Evolutionary conservation across 805 yeast genomes (phyloP).

Genomic region (Yarrowia divulgata): DNA sequence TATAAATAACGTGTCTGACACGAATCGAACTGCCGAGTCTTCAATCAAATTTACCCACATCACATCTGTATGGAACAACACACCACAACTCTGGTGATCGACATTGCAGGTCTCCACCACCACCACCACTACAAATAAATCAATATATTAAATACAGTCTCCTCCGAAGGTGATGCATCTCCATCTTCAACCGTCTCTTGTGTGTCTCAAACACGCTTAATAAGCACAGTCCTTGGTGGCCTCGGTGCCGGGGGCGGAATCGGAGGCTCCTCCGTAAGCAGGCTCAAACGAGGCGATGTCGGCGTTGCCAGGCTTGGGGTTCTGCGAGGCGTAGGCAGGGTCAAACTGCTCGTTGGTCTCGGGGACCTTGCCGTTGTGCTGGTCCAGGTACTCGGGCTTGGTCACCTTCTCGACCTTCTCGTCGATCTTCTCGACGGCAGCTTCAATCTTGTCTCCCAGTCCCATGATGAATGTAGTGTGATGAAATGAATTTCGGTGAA

Average conservation of each 20-base stretch:
- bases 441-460: slow-evolving; percentile 19
- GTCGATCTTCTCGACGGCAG: slow-evolving; percentile 31
- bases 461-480: slow-evolving; percentile 20
- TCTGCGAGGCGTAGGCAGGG: slow-evolving; percentile 31
- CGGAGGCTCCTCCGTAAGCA: slow-evolving; percentile 24
- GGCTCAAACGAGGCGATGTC: slow-evolving; percentile 33
- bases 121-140: too few relatives aligned
- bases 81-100: too few relatives aligned
- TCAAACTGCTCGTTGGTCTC: slow-evolving; percentile 38
- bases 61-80: too few relatives aligned
- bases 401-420: slow-evolving; percentile 36
- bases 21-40: too few relatives aligned
- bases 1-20: too few relatives aligned
- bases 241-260: not conserved
- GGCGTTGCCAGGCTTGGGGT: slow-evolving; percentile 25
- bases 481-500: too few relatives aligned
- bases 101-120: too few relatives aligned
- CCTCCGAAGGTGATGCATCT: too few relatives aligned
- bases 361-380: slow-evolving; percentile 8
- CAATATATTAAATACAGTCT: slow-evolving; percentile 9
- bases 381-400: slow-evolving; percentile 16
- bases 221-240: slow-evolving; percentile 37
- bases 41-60: too few relatives aligned
- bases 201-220: too few relatives aligned
- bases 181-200: not conserved